phyloP scores from a whole-genome alignment of 1,139 yeast genomes.

The Citeromyces hawaiiensis region DNA sequence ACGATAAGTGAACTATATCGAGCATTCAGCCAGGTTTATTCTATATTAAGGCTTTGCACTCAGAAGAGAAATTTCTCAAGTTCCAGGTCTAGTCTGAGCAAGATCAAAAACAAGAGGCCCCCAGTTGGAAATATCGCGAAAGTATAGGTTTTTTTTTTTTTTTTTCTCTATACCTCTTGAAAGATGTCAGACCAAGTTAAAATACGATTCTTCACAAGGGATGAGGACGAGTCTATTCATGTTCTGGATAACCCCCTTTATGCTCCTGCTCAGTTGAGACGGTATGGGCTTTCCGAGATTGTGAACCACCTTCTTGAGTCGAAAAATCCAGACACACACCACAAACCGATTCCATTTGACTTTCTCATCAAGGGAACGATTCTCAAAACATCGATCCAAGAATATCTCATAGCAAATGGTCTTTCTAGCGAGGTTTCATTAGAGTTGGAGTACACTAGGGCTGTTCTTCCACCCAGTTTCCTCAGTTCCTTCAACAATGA shows the following conservation, averaged over 20 bases:
- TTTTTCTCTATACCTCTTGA: too few relatives aligned
- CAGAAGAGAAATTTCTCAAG: too few relatives aligned
- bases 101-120: too few relatives aligned
- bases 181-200: slow-evolving; percentile 35
- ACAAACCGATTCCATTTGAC: slow-evolving; percentile 76
- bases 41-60: too few relatives aligned
- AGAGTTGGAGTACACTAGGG: slow-evolving; percentile 79
- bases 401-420: slow-evolving; percentile 64
- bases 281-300: slow-evolving; percentile 89
- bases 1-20: too few relatives aligned
- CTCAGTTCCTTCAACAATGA: slow-evolving; percentile 82
- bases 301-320: slow-evolving; percentile 70
- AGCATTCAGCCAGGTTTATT: too few relatives aligned
- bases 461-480: slow-evolving; percentile 87
- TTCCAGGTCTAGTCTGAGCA: too few relatives aligned
- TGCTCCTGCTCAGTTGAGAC: slow-evolving; percentile 75
- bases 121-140: too few relatives aligned
- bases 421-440: slow-evolving; percentile 73
- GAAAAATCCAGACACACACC: slow-evolving; percentile 17
- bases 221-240: slow-evolving; percentile 56
- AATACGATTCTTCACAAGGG: slow-evolving; percentile 77
- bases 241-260: slow-evolving; percentile 77
- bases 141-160: too few relatives aligned
- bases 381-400: slow-evolving; percentile 66
- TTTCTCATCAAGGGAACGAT: slow-evolving; percentile 79